These are phyloP conservation scores for Phialophora tarda DNA, from an alignment of 2,329 filamentous ascomycete genomes.

Conservation along the genomic window DNA sequence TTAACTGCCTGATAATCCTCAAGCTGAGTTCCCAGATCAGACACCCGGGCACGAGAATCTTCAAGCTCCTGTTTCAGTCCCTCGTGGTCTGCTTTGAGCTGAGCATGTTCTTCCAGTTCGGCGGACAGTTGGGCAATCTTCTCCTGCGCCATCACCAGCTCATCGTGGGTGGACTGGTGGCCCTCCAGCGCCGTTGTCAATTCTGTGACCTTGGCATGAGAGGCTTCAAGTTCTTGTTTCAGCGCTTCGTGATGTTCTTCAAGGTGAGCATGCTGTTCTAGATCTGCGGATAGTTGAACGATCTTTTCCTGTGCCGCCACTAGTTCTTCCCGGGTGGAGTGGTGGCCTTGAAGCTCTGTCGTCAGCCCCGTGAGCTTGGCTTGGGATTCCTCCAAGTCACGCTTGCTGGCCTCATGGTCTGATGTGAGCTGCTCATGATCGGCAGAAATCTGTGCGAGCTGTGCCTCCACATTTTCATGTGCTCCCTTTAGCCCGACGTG, in stretches of 20 bases:
- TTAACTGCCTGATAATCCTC: conserved; percentile 16
- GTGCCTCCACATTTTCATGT: conserved; percentile 17
- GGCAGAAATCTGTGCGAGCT: conserved; percentile 24
- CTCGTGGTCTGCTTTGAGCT: conserved; percentile 11
- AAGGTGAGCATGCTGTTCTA: conserved; percentile 12
- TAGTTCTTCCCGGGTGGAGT: conserved; percentile 9
- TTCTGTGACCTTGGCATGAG: conserved; percentile 2
- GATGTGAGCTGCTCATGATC: conserved; percentile 23
- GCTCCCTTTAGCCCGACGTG: neutral
- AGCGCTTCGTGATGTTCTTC: conserved; percentile 2
- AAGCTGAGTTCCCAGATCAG: conserved; percentile 22
- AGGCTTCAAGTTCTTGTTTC: conserved; percentile 5
- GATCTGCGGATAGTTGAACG: neutral
- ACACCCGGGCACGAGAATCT: conserved; percentile 20
- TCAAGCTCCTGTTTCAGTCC: conserved; percentile 19
- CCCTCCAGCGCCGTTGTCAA: conserved; percentile 3
- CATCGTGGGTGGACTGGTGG: neutral
- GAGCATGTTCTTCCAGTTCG: conserved; percentile 2
- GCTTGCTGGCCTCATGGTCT: conserved; percentile 15
- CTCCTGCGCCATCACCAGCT: neutral
- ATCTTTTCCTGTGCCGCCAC: conserved; percentile 9
- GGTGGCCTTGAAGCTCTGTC: neutral
- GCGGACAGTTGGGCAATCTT: conserved; percentile 10
- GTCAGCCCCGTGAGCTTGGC: neutral
- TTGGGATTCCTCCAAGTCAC: neutral